Conservation (phyloP, 2,329 filamentous ascomycete genomes). For the Trichoderma sp. region DNA sequence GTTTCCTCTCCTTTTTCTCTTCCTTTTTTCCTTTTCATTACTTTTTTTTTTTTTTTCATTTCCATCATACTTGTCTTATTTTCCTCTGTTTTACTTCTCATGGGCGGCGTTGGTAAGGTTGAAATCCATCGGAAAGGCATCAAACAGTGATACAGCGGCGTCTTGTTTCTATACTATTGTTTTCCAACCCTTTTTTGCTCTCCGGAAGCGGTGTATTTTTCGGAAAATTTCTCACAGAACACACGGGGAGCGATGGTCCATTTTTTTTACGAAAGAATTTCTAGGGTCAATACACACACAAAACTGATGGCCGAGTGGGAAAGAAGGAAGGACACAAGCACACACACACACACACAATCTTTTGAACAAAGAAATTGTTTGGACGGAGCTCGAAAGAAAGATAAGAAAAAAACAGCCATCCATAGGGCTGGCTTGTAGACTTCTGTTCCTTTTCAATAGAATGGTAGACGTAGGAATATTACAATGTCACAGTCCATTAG, state of each 20-base stretch:
- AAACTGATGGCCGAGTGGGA: neutral
- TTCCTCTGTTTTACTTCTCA: neutral
- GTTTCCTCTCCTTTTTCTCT: neutral
- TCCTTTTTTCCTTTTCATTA: neutral
- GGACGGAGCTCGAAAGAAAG: neutral
- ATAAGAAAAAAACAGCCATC: neutral
- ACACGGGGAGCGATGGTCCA: neutral
- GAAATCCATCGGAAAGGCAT: neutral
- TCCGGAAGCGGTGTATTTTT: neutral
- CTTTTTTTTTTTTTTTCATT: neutral
- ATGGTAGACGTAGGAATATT: slow-evolving; percentile 1
- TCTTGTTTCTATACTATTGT: neutral
- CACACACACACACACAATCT: neutral
- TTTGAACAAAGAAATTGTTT: neutral
- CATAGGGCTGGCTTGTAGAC: neutral
- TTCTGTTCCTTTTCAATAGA: neutral
- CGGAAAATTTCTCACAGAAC: neutral
- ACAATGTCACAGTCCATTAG: neutral
- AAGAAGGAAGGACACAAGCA: neutral
- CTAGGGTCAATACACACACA: neutral
- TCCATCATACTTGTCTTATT: neutral
- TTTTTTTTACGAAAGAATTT: neutral
- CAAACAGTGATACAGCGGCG: slow-evolving; percentile 18
- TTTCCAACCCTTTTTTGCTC: neutral
- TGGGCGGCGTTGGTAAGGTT: slow-evolving; percentile 19